These are phyloP conservation scores for Eucalyptus curtisii DNA, from an alignment of 345 rosid species.

Conservation along the genomic window DNA sequence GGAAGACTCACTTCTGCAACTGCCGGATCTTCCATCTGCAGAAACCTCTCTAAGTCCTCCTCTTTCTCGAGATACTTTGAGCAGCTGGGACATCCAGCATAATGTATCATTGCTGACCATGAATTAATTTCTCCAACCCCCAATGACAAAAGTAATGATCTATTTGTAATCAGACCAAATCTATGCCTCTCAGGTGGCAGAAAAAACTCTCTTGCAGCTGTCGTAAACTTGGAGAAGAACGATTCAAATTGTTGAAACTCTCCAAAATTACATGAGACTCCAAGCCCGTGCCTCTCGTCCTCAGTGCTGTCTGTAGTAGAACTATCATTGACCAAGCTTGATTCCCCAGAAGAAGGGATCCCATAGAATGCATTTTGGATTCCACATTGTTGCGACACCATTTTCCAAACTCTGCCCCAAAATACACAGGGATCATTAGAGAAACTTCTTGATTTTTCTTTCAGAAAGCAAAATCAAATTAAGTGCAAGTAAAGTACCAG, in stretches of 20 bases:
- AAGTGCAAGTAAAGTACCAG: conserved; percentile 51
- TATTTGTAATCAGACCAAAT: conserved; percentile 67
- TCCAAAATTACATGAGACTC: conserved; percentile 39
- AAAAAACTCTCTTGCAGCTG: conserved; percentile 47
- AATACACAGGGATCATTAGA: background rate
- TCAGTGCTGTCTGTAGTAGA: conserved; percentile 21
- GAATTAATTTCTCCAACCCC: conserved; percentile 36
- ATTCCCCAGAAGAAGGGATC: conserved; percentile 54
- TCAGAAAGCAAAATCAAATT: conserved; percentile 6
- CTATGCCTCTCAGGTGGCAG: conserved; percentile 57
- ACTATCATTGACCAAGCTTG: conserved; percentile 25
- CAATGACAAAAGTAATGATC: conserved; percentile 42
- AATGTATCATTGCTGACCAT: conserved; percentile 51
- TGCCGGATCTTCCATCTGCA: conserved; percentile 31
- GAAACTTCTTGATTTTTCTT: background rate
- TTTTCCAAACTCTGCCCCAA: conserved; percentile 25
- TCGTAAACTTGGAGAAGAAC: conserved; percentile 47
- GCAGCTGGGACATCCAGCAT: conserved; percentile 67
- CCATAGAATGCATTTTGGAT: conserved; percentile 32
- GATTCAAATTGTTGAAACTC: conserved; percentile 57
- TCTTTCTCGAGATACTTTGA: conserved; percentile 49
- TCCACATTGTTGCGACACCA: conserved; percentile 37
- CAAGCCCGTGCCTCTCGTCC: conserved; percentile 5
- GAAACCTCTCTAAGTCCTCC: conserved; percentile 34
- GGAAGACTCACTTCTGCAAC: conserved; percentile 49